Evolutionary conservation across 305 asterid genomes (phyloP).

Genomic region (Salvia sclarea): DNA sequence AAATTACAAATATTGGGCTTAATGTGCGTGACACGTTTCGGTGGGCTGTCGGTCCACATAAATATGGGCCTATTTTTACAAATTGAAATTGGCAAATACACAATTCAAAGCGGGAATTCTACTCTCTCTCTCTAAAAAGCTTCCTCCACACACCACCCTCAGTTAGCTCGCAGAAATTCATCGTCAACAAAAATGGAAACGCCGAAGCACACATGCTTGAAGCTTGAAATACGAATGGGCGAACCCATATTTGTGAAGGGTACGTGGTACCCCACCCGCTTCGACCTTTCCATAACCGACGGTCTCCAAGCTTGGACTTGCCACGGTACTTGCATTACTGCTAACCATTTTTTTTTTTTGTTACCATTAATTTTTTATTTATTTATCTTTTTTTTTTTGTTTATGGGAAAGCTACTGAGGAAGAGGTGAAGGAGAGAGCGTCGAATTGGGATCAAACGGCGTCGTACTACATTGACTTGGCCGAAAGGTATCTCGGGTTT

Average conservation of each 20-base stretch:
- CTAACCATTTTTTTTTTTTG: not conserved
- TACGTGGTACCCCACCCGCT: slow-evolving; percentile 68
- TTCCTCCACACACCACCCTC: slow-evolving; percentile 28
- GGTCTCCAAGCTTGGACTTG: slow-evolving; percentile 79
- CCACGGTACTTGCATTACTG: slow-evolving; percentile 43
- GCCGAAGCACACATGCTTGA: slow-evolving; percentile 77
- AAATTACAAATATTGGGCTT: too few species aligned
- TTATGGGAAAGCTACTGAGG: slow-evolving; percentile 59
- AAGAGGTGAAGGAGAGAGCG: slow-evolving; percentile 84
- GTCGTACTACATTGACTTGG: slow-evolving; percentile 70
- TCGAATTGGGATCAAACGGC: slow-evolving; percentile 83
- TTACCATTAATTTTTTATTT: not conserved
- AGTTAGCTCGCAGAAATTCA: not conserved
- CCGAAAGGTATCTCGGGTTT: slow-evolving; percentile 76
- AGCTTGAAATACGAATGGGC: slow-evolving; percentile 45
- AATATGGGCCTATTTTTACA: not conserved
- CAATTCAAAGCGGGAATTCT: slow-evolving; percentile 33
- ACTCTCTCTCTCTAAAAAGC: slow-evolving; percentile 16
- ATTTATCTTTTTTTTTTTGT: not conserved
- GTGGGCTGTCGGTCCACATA: not conserved
- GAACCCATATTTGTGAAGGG: slow-evolving; percentile 74
- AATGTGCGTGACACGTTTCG: not conserved
- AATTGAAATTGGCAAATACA: not conserved
- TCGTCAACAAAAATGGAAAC: slow-evolving; percentile 37
- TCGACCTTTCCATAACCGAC: slow-evolving; percentile 68